Percentiles rank a stretch among this genome's conserved stretches.
Evolutionary conservation across 164 flowering plant genomes (phyloP).

Genomic region (Malania oleifera): DNA sequence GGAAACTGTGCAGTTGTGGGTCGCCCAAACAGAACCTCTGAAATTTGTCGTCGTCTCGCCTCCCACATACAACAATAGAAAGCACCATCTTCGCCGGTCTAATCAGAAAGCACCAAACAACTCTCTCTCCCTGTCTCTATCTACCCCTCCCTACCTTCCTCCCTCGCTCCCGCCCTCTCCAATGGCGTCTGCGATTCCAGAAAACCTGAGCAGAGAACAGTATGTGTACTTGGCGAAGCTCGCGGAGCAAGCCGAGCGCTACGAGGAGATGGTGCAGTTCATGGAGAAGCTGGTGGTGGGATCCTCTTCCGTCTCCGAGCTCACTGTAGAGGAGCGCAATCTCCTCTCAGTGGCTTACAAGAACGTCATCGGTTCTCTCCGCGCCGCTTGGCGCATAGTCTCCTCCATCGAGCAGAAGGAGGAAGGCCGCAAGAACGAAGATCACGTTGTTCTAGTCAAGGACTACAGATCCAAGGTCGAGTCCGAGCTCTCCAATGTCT

Average conservation of each 20-base stretch:
- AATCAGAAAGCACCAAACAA: too few species aligned
- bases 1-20: too few species aligned
- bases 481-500: constrained; percentile 47
- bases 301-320: constrained; percentile 39
- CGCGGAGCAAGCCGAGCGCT: constrained; percentile 82
- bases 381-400: constrained; percentile 85
- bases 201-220: constrained; percentile 59
- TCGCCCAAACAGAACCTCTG: too few species aligned
- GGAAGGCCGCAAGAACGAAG: constrained; percentile 71
- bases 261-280: constrained; percentile 81
- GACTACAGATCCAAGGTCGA: constrained; percentile 68
- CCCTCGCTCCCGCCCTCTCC: not conserved
- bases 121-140: too few species aligned
- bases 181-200: constrained; percentile 22
- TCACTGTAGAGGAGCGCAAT: constrained; percentile 77
- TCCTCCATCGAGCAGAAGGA: constrained; percentile 90
- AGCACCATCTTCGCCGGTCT: too few species aligned
- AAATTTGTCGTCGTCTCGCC: too few species aligned
- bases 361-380: constrained; percentile 76
- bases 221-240: constrained; percentile 70
- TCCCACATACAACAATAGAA: too few species aligned
- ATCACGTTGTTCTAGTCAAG: constrained; percentile 52
- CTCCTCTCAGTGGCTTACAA: constrained; percentile 84
- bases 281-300: constrained; percentile 64
- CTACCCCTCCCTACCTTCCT: constrained; percentile 4